These are phyloP conservation scores for Xanthoconium purpureum DNA, from an alignment of 768 basidiomycete genomes.

Conservation along the genomic window DNA sequence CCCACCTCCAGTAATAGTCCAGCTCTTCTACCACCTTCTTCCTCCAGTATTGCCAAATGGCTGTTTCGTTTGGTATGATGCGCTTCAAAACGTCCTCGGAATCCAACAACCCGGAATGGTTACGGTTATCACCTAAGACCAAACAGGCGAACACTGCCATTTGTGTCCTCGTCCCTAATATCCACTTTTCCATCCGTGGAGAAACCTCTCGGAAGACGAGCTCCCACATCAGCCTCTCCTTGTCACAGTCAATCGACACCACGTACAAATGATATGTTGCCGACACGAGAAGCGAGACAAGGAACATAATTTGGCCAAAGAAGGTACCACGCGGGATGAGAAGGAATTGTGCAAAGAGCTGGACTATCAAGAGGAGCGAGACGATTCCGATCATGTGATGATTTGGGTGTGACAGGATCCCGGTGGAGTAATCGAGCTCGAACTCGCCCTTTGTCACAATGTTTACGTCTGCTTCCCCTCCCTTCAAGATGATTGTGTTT, in stretches of 20 bases:
- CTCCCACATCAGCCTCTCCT: conserved; percentile 13
- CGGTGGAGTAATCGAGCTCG: conserved; percentile 21
- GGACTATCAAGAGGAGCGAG: conserved; percentile 27
- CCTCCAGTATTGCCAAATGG: conserved; percentile 28
- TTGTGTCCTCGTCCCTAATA: conserved; percentile 25
- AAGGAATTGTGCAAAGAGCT: conserved; percentile 32
- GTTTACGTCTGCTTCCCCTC: conserved; percentile 28
- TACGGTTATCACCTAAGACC: conserved; percentile 10
- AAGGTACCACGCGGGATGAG: conserved; percentile 28
- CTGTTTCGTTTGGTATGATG: conserved; percentile 29
- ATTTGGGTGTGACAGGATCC: conserved; percentile 1
- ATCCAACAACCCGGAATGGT: neutral
- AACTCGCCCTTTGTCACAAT: conserved; percentile 32
- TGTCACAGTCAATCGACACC: conserved; percentile 32
- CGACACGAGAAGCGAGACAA: conserved; percentile 29
- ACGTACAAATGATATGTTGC: conserved; percentile 33
- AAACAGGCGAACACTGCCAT: conserved; percentile 29
- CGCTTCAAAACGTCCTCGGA: conserved; percentile 1
- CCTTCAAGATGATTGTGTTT: conserved; percentile 27
- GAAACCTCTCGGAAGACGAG: conserved; percentile 16
- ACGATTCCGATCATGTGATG: conserved; percentile 18
- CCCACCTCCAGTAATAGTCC: conserved; percentile 7
- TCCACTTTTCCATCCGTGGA: conserved; percentile 9
- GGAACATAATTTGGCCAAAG: conserved; percentile 34
- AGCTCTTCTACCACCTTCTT: conserved; percentile 22